phyloP scores from a whole-genome alignment of 441 rosid species.

The Erysimum pusillum region DNA sequence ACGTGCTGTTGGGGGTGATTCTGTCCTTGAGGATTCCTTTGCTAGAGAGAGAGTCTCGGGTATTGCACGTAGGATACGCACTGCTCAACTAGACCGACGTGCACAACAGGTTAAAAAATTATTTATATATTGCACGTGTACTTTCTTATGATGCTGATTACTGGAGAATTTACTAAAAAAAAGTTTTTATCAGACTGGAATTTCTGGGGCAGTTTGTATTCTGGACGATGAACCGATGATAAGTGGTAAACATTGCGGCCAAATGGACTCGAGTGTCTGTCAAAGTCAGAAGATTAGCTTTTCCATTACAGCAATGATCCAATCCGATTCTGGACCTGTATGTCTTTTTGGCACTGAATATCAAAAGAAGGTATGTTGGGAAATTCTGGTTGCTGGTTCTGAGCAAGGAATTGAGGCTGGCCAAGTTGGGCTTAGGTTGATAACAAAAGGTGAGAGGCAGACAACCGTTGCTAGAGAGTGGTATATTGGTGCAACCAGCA shows the following conservation, averaged over 20 bases:
- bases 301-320: slow-evolving; percentile 93
- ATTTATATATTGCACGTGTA: slow-evolving; percentile 9
- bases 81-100: slow-evolving; percentile 89
- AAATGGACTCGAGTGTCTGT: slow-evolving; percentile 80
- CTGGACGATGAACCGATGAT: slow-evolving; percentile 98
- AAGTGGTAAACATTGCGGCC: slow-evolving; percentile 92
- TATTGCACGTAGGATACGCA: slow-evolving; percentile 96
- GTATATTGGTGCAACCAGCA: slow-evolving; percentile 98
- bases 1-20: slow-evolving; percentile 99
- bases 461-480: slow-evolving; percentile 94
- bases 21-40: slow-evolving; percentile 99
- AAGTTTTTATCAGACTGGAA: slow-evolving; percentile 76
- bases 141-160: slow-evolving; percentile 32
- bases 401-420: slow-evolving; percentile 99
- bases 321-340: slow-evolving; percentile 99
- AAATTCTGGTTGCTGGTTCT: slow-evolving; percentile 98
- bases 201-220: slow-evolving; percentile 87
- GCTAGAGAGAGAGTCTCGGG: slow-evolving; percentile 99
- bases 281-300: slow-evolving; percentile 90
- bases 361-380: slow-evolving; percentile 98
- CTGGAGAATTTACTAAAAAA: slow-evolving; percentile 32
- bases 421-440: slow-evolving; percentile 96
- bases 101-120: slow-evolving; percentile 78
- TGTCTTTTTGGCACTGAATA: slow-evolving; percentile 97
- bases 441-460: slow-evolving; percentile 95